Conservation (phyloP, 495 filamentous ascomycete genomes). For the Penicillium ochrochloron region DNA sequence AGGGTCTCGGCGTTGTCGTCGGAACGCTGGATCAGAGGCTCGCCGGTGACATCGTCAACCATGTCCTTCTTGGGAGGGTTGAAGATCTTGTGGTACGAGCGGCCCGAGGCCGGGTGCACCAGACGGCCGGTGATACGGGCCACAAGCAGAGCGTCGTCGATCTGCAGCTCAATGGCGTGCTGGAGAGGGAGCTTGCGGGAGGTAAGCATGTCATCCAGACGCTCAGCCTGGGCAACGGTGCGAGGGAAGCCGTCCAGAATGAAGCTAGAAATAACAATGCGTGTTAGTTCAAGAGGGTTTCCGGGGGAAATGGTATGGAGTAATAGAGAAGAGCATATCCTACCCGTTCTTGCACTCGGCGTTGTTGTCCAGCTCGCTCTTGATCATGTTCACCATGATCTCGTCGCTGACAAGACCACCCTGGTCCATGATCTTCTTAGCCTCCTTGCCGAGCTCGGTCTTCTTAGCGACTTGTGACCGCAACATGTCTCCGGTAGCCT, state of each 20-base stretch:
- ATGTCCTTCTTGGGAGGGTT: conserved; percentile 94
- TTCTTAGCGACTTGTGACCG: conserved; percentile 98
- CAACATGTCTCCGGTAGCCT: conserved; percentile 99
- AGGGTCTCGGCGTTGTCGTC: conserved; percentile 98
- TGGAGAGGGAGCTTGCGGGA: conserved; percentile 77
- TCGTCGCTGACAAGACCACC: conserved; percentile 97
- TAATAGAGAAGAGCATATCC: conserved; percentile 3
- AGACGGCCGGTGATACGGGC: conserved; percentile 95
- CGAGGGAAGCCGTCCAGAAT: conserved; percentile 98
- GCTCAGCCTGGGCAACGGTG: conserved; percentile 92
- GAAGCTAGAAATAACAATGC: conserved; percentile 64
- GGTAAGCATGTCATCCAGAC: conserved; percentile 88
- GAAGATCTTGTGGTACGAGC: conserved; percentile 97
- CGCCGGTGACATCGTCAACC: conserved; percentile 96
- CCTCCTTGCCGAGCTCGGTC: conserved; percentile 90
- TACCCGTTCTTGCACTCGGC: conserved; percentile 92
- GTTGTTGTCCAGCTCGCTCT: conserved; percentile 92
- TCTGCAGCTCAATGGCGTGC: conserved; percentile 95
- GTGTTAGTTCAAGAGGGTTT: neutral
- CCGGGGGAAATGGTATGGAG: neutral
- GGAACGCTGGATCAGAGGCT: conserved; percentile 92
- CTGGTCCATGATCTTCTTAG: conserved; percentile 99
- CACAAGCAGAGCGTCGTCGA: conserved; percentile 91
- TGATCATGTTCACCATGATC: conserved; percentile 99
- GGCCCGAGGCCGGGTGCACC: conserved; percentile 92